Base-by-base conservation (phyloP, 495 filamentous ascomycete genomes). In the Talaromyces adpressus region DNA sequence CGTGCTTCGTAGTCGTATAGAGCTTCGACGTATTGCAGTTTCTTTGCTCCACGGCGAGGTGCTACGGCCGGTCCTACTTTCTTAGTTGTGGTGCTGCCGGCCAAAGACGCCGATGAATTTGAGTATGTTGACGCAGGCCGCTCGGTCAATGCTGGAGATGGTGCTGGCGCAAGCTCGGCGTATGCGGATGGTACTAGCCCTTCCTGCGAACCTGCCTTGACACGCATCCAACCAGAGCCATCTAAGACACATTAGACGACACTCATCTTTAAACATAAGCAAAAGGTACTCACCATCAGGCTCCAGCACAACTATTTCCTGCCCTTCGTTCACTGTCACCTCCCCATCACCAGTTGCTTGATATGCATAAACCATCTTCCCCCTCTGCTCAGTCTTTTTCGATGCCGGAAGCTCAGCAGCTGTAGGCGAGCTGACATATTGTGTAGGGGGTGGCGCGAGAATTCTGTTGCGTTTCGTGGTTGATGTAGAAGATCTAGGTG, bases 31-130 rank as follows among this genome's bases (percentile, higher is more conserved):
- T 97, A 95, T 69, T 89, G 89, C n/a, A 97, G 76, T 69, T 96
- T 96, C 86, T 96, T 96, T 14, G 92, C 94, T 9, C 93, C 93
- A 8, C 93, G 84, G 66, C 89, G 88, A 9, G 94, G 94, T 23
- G 93, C 95, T 14, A 98, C 94, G 0, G 88, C 92, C 0, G 94
- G 94, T 0, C 94, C 94, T 69, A 96, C 90, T 74, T 94, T 95
- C 78, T 95, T 97, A 3, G 69, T 62, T 11, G 73, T 70, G 4
- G 76, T 72, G 57, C 83, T 81, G 18, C 86, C 85, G 11, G 83
- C 80, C 18, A 91, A 72, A 1, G 89, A 92, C 9, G 86, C 87
- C 1, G 89, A 90, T 11, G 90, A 93, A 70, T 87, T 90, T 6
- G 91, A 95, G 70, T 93, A 93, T 0, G 83, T 85, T 8, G 90